phyloP scores from a whole-genome alignment of 75 land plant species.

The Ceratopteris richardii region DNA sequence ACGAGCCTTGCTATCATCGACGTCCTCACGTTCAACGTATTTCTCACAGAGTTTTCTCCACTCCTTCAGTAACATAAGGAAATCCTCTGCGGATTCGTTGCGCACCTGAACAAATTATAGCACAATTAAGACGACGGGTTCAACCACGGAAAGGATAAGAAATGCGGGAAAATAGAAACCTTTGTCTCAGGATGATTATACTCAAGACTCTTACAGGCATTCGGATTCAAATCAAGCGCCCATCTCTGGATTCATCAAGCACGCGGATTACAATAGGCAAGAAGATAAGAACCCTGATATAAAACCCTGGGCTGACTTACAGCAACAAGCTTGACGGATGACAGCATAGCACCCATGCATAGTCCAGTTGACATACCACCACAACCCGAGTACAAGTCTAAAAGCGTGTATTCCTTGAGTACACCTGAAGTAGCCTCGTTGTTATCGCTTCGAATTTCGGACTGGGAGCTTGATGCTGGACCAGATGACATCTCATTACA shows the following conservation, averaged over 20 bases:
- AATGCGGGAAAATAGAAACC: too few relatives aligned
- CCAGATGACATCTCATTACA: constrained; percentile 6
- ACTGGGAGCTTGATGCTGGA: constrained; percentile 9
- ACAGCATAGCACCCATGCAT: constrained; percentile 58
- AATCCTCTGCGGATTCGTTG: constrained; percentile 84
- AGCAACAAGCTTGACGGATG: constrained; percentile 58
- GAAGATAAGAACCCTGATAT: not conserved
- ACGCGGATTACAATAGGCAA: not conserved
- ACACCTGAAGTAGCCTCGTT: constrained; percentile 5
- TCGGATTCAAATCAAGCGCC: constrained; percentile 70
- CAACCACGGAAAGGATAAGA: too few relatives aligned
- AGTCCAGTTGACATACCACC: constrained; percentile 98
- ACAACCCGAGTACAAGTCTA: constrained; percentile 93
- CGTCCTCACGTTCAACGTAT: constrained; percentile 14
- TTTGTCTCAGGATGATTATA: constrained; percentile 86
- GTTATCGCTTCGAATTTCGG: too few relatives aligned
- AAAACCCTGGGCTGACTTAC: too few relatives aligned
- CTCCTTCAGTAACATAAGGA: constrained; percentile 53
- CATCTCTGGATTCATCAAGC: constrained; percentile 41
- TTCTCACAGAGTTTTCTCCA: constrained; percentile 71
- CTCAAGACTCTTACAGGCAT: constrained; percentile 66
- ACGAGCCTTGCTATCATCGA: constrained; percentile 10
- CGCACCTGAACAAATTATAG: too few relatives aligned
- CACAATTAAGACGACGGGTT: too few relatives aligned
- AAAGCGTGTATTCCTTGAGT: constrained; percentile 8